These are phyloP conservation scores for Ophiostoma tasmaniense DNA, from an alignment of 2,329 filamentous ascomycete genomes.

Conservation along the genomic window DNA sequence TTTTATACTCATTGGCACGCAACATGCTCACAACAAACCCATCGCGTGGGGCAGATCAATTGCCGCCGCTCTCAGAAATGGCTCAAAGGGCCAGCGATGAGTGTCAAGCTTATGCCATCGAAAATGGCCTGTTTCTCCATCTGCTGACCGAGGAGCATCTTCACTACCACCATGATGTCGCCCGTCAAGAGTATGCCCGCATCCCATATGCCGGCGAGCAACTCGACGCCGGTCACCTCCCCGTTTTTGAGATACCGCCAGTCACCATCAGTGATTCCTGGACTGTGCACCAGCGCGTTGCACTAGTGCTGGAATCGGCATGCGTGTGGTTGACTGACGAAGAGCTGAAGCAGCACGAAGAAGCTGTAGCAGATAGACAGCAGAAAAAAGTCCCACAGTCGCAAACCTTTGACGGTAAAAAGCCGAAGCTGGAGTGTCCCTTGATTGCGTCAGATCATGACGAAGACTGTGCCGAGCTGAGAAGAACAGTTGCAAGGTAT, in stretches of 20 bases:
- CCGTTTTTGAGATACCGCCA: conserved; percentile 2
- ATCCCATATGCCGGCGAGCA: background rate
- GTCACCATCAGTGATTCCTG: conserved; percentile 12
- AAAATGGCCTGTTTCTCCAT: conserved; percentile 11
- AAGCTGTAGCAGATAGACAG: background rate
- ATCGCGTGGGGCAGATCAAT: background rate
- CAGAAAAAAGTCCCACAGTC: background rate
- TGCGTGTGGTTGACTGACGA: conserved; percentile 1
- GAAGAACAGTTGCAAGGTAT: background rate
- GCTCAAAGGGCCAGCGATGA: conserved; percentile 3
- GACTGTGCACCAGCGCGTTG: conserved; percentile 12
- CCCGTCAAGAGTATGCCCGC: background rate
- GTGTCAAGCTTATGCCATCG: conserved; percentile 9
- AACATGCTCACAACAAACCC: background rate
- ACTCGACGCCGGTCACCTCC: conserved; percentile 10
- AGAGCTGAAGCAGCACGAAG: background rate
- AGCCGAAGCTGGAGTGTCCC: background rate
- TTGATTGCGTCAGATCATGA: background rate
- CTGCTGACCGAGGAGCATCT: conserved; percentile 14
- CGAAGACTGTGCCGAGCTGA: conserved; percentile 16
- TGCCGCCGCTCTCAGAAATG: background rate
- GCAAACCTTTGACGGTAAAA: background rate
- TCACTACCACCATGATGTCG: conserved; percentile 6
- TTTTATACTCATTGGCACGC: background rate
- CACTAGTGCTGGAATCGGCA: conserved; percentile 5